Base-by-base conservation (phyloP, 495 filamentous ascomycete species). In the Neurospora cerealis region DNA sequence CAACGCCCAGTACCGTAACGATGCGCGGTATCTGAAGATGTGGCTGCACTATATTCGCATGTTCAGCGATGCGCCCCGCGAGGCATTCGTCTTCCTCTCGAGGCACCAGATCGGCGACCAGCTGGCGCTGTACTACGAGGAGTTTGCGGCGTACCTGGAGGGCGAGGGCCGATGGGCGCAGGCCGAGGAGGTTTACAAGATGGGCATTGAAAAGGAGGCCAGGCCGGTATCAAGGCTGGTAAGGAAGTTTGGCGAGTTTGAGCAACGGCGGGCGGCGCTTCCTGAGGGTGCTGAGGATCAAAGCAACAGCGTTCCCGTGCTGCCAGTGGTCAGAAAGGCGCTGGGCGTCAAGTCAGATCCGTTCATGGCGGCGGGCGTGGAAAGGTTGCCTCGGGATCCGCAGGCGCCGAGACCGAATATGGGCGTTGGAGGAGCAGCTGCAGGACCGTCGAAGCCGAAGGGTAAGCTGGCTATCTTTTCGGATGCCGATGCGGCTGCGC, bases 51-150 rank as follows among this genome's bases (percentile, higher is more conserved):
- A 98, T 78, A 96, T 98, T 77, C 87, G 92, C 69, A 88, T 97
- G 71, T 98, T 97, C 83, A 93, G 93, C 19, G 96, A 98, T 80
- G 87, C 93, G 32, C 95, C 96, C 9, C 90, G 96, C 60, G 96
- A 99, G 78, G 93, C 92, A 0, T 99, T 93, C 77, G 91, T 94
- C 15, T 99, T 96, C 78, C 86, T 99, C 42, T 90, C 95, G 2
- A 92, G 95, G 32, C 94, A 98, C 74, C 87, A 87, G 73, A 92
- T 98, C 74, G 96, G 95, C 69, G 95, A 97, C 77, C 85, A 88
- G 2, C 85, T 99, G 11, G 96, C 96, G 0, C 83, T 98, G n/a
- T 99, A 94, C 78, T 98, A 99, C 81, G 96, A 99, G 78, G 96
- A 98, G 77, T 98, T 96, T 83, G 94, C 96, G 0, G 91, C 88